Evolutionary conservation across 1,284 basidiomycete species (phyloP), one percentile per base, ranked within the genome.

Genomic region (Microbotryum scabiosae): DNA sequence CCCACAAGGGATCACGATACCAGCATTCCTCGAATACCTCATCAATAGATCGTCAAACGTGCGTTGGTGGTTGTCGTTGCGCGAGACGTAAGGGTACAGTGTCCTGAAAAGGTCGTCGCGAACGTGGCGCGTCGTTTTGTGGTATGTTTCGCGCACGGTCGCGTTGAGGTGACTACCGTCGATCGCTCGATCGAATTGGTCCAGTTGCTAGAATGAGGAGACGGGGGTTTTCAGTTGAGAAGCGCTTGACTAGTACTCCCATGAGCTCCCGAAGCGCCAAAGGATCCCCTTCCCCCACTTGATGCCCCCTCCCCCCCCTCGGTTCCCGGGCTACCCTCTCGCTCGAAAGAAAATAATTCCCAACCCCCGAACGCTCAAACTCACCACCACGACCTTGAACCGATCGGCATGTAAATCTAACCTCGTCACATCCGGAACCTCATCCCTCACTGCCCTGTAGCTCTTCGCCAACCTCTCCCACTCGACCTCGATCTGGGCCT

Each of bases 231-330:
- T 41, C 36, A 41, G 2, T 41, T 41, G 36, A 12, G 36, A 41
- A 84, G 68, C 85, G 81, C 67, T 80, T 81, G 74, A 91, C 87
- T 50, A 93, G 75, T 67, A 88, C 84, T 65, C 81, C 80, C 55
- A 89, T 57, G 23, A 69, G 30, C 32, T 45, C 54, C 51, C 48
- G 23, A n/a, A 65, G 63, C 4, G 59, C 66, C 14, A 10, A 12
- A 10, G 54, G 1, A 20, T n/a, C 7, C 9, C 14, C 8, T 9
- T 3, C 30, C 21, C 21, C 21, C 18, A 53, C 23, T 53, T 44
- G 23, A 25, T 16, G 25, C 41, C 36, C 5, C 25, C 54, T 41
- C 30, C 21, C 30, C 9, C 30, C 7, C 51, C 51, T 10, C 3
- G 30, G 8, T 30, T 30, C 8, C 30, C 30, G 8, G 30, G 30